Evolutionary conservation across 2,329 filamentous ascomycete species (phyloP), one percentile per base, ranked within the genome.

Genomic region (Aspergillus quadrilineatus): DNA sequence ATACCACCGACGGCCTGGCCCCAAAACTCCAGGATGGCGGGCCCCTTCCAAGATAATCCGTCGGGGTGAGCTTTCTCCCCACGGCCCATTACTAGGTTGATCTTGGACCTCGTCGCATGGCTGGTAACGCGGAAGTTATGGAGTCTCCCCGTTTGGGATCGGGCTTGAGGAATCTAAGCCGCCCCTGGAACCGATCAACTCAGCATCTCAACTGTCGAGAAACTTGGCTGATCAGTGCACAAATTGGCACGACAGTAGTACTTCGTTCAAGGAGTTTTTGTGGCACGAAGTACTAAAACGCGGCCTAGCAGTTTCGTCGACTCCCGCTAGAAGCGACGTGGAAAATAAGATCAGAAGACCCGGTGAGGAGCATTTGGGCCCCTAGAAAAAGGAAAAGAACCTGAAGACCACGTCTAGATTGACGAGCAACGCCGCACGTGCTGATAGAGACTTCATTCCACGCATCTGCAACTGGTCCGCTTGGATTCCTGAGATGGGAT

Each of bases 241-340:
- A 50, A 32, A 50, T 28, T 50, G 29, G 7, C 22, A 22, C n/a
- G 30, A 34, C 30, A 7, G 10, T 34, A 22, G 22, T 7, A 10
- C 30, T 34, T 34, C 30, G 30, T 34, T 30, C 43, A 30, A 29
- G 30, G 28, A 30, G n/a, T 14, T 28, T 28, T 4, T n/a, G 44
- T 28, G 37, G 48, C 48, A 30, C 36, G 17, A 6, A 9, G n/a
- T 50, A 15, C 6, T 8, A 5, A 29, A 39, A 41, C 39, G 43
- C 4, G 14, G 53, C 53, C n/a, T 37, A 43, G 12, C 48, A 22
- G 28, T 32, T 56, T 51, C 22, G 10, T 26, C 28, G 15, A 22
- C 34, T 47, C 37, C 42, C 55, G 55, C 55, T 57, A 49, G 43
- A 52, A 57, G 55, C 50, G 55, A 52, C 34, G 45, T 49, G 28